Evolutionary conservation across 352 stramenopile genomes (phyloP).

Genomic region (Pythium brassicae): DNA sequence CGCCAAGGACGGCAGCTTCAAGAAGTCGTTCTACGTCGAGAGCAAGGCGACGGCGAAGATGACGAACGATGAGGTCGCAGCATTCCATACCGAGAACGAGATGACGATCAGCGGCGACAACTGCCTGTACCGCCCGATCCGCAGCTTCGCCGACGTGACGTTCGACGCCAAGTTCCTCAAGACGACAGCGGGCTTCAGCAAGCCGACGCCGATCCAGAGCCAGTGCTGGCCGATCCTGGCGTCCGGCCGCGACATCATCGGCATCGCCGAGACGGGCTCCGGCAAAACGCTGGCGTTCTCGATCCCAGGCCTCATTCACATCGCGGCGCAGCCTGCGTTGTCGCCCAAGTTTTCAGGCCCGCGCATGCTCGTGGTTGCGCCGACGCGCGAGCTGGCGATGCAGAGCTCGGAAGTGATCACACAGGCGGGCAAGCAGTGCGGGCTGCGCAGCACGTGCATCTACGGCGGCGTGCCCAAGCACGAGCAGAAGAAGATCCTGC

Average conservation of each 20-base stretch:
- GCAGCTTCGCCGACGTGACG: slow-evolving; percentile 63
- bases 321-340: slow-evolving; percentile 58
- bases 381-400: slow-evolving; percentile 93
- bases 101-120: slow-evolving; percentile 84
- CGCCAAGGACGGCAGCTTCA: slow-evolving; percentile 64
- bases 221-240: slow-evolving; percentile 94
- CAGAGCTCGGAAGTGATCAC: slow-evolving; percentile 91
- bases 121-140: slow-evolving; percentile 84
- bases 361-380: slow-evolving; percentile 92
- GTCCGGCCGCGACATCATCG: slow-evolving; percentile 86
- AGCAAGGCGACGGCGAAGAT: slow-evolving; percentile 61
- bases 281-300: slow-evolving; percentile 97
- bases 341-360: slow-evolving; percentile 62
- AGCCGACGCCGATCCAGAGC: slow-evolving; percentile 96
- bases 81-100: slow-evolving; percentile 83
- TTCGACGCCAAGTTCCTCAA: slow-evolving; percentile 88
- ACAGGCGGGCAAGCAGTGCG: slow-evolving; percentile 86
- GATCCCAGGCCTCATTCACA: slow-evolving; percentile 90
- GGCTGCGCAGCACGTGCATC: slow-evolving; percentile 88
- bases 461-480: slow-evolving; percentile 96
- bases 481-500: slow-evolving; percentile 87
- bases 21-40: slow-evolving; percentile 85
- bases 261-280: slow-evolving; percentile 91
- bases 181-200: slow-evolving; percentile 84
- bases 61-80: slow-evolving; percentile 73